phyloP scores from a whole-genome alignment of 768 basidiomycete genomes.

The Panaeolus cyanescens region DNA sequence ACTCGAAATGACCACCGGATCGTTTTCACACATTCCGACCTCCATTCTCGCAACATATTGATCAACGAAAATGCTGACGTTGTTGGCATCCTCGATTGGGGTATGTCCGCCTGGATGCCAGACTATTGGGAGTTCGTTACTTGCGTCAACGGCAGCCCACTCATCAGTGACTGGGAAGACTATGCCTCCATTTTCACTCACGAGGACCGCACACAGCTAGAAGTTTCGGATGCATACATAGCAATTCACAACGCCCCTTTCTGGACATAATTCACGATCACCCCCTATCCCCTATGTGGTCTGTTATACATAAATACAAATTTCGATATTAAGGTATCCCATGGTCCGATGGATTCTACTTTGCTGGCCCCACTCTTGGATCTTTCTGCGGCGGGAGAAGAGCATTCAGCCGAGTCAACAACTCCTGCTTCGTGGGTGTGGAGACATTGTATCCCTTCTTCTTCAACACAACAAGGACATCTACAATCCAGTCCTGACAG shows the following conservation, averaged over 20 bases:
- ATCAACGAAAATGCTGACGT: slow-evolving; percentile 9
- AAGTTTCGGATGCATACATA: not conserved
- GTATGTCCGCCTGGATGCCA: slow-evolving; percentile 16
- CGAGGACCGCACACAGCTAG: not conserved
- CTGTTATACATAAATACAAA: not conserved
- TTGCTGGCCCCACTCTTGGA: not conserved
- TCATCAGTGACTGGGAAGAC: slow-evolving; percentile 1
- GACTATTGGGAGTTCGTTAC: slow-evolving; percentile 12
- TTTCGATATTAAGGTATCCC: not conserved
- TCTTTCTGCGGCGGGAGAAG: not conserved
- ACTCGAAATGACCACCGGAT: slow-evolving; percentile 6
- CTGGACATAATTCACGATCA: not conserved
- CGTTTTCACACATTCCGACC: slow-evolving; percentile 15
- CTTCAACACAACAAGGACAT: slow-evolving; percentile 2
- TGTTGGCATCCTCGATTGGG: slow-evolving; percentile 15
- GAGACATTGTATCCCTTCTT: slow-evolving; percentile 5
- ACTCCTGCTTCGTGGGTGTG: not conserved
- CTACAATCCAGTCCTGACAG: slow-evolving; percentile 10
- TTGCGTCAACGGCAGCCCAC: not conserved
- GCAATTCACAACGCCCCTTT: not conserved
- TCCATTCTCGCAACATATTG: slow-evolving; percentile 13
- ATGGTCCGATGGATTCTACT: not conserved
- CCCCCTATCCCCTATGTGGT: not conserved
- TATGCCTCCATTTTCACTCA: not conserved
- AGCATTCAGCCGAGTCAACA: not conserved